Conservation (phyloP, 2,329 filamentous ascomycete genomes). For the Alternaria incomplexa region DNA sequence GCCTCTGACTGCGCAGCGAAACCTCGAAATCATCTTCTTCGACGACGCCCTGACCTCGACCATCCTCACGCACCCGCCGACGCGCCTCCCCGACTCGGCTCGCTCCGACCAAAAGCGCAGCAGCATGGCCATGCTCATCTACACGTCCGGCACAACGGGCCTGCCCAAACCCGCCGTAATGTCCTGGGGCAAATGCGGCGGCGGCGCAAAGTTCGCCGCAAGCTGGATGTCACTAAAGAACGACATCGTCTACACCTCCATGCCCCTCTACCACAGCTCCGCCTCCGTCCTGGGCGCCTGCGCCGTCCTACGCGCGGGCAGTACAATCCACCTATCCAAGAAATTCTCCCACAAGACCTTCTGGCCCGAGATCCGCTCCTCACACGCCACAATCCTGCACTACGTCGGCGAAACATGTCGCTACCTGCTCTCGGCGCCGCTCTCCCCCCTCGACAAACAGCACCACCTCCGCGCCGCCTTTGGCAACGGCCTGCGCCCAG, state of each 20-base stretch:
- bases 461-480: conserved; percentile 43
- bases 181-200: conserved; percentile 33
- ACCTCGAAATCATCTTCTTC: conserved; percentile 42
- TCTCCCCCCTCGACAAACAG: conserved; percentile 36
- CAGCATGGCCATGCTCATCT: conserved; percentile 48
- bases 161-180: conserved; percentile 46
- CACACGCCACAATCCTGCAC: conserved; percentile 47
- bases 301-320: conserved; percentile 33
- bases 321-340: conserved; percentile 35
- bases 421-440: conserved; percentile 46
- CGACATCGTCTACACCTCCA: conserved; percentile 46
- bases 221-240: conserved; percentile 35
- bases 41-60: conserved; percentile 32
- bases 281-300: conserved; percentile 40
- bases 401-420: conserved; percentile 51
- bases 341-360: conserved; percentile 48
- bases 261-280: conserved; percentile 48
- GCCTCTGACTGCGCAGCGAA: conserved; percentile 18
- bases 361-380: conserved; percentile 46
- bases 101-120: conserved; percentile 30
- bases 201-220: conserved; percentile 24
- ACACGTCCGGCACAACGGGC: conserved; percentile 48
- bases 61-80: conserved; percentile 36
- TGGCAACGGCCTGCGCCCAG: conserved; percentile 51
- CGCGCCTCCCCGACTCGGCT: conserved; percentile 37